Evolutionary conservation across 768 basidiomycete genomes (phyloP), one percentile per base, ranked within the genome.

Genomic region (Punctularia strigosozonata): DNA sequence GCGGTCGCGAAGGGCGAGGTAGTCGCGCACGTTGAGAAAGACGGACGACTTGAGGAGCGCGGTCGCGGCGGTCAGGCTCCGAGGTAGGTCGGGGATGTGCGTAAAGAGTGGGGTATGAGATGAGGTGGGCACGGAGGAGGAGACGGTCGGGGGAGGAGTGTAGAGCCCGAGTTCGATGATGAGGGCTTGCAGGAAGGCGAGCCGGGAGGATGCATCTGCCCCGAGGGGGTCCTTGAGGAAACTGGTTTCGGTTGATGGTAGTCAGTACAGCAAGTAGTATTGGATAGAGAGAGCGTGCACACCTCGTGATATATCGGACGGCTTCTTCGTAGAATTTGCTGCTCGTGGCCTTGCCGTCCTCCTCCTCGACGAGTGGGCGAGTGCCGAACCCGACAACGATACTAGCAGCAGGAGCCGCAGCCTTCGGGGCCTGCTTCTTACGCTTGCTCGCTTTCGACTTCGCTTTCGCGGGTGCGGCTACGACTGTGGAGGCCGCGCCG

Each of bases 11-110:
- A 70, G 69, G 14, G 71, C 71, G 41, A 85, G 63, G 54, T 87
- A 87, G 43, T 86, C 82, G 36, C 67, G 66, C 42, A 88, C 71
- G 49, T 83, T 84, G 22, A 87, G 48, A 51, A 85, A 84, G 0
- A 65, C 81, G 28, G 64, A 65, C 5, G 73, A 59, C 57, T 80
- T 85, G 34, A 87, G 56, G 30, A 79, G 60, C 12, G 70, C 69
- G 46, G 72, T 77, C n/a, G 83, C 85, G 5, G 79, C 65, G n/a
- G 57, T 71, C 38, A 87, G 57, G 0, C 79, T 70, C 22, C 55
- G 53, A 2, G 84, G 84, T 3, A 83, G 61, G 19, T 63, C 56
- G 17, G 50, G 44, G 64, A 58, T 22, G 60, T 61, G 0, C 65
- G 64, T 13, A 62, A 62, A 49, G 44, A 56, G 38, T 71, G 48